A percentile compares a stretch with the other conserved stretches of the same genome.
Evolutionary conservation across 345 rosid species (phyloP).

Genomic region (Pseudoturritis turrita): DNA sequence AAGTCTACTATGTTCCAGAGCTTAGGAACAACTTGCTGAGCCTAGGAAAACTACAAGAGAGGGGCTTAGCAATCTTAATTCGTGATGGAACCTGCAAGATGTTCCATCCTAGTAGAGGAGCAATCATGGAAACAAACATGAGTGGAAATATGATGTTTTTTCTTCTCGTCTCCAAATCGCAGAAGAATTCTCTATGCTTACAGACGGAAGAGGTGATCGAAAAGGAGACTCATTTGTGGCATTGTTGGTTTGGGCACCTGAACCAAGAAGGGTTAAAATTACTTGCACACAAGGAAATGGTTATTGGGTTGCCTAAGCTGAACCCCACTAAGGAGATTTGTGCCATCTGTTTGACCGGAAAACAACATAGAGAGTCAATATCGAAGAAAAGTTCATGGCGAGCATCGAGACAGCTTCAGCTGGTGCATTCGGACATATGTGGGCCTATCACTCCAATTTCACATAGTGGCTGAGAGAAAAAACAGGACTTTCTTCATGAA

Average conservation of each 20-base stretch:
- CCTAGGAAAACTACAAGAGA: neutral
- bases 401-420: neutral
- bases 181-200: neutral
- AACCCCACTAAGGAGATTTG: neutral
- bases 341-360: neutral
- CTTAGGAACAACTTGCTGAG: neutral
- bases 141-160: neutral
- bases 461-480: no score
- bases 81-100: neutral
- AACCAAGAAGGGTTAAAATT: neutral
- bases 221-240: neutral
- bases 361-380: neutral
- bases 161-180: neutral
- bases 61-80: neutral
- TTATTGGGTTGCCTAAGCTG: neutral
- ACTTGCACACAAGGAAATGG: neutral
- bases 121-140: neutral
- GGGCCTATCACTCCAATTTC: no score
- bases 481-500: no score
- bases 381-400: neutral
- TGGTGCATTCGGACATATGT: neutral
- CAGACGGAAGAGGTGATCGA: neutral
- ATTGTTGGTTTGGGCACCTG: neutral
- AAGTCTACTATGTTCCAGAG: neutral
- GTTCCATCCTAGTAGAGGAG: neutral